Conservation (phyloP, 768 basidiomycete species). For the Xerocomus spinulosus region DNA sequence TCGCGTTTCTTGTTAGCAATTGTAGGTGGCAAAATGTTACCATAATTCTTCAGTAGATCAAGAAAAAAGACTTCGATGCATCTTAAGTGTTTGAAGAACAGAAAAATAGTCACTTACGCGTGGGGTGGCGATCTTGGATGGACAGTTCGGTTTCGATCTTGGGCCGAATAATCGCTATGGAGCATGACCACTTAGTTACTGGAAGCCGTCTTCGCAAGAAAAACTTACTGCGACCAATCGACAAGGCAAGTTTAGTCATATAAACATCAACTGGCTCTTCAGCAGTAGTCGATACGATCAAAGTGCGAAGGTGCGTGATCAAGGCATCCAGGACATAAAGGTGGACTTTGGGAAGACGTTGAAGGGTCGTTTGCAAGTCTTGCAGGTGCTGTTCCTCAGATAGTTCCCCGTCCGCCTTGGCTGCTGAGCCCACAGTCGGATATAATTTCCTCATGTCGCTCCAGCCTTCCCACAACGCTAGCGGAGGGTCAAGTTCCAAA, state of each 20-base stretch:
- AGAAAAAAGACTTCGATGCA: constrained; percentile 64
- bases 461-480: constrained; percentile 86
- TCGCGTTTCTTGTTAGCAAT: constrained; percentile 84
- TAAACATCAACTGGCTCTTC: constrained; percentile 79
- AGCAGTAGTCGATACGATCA: constrained; percentile 63
- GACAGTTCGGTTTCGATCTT: constrained; percentile 78
- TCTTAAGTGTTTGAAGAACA: not conserved
- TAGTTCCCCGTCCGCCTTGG: constrained; percentile 48
- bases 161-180: constrained; percentile 73
- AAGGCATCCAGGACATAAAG: constrained; percentile 76
- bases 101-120: constrained; percentile 43
- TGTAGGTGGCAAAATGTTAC: constrained; percentile 70
- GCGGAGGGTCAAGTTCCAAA: constrained; percentile 86
- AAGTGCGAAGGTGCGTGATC: constrained; percentile 66
- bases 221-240: constrained; percentile 76
- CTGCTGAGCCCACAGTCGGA: constrained; percentile 61
- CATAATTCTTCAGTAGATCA: constrained; percentile 76
- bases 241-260: constrained; percentile 81
- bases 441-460: constrained; percentile 88
- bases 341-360: constrained; percentile 72
- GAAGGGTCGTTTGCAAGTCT: constrained; percentile 58
- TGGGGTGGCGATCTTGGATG: constrained; percentile 87
- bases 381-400: constrained; percentile 58
- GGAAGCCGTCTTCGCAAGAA: not conserved
- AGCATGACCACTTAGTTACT: not conserved